Evolutionary conservation across 208 protist genomes (phyloP).

Genomic region (Trypanosoma rangeli): DNA sequence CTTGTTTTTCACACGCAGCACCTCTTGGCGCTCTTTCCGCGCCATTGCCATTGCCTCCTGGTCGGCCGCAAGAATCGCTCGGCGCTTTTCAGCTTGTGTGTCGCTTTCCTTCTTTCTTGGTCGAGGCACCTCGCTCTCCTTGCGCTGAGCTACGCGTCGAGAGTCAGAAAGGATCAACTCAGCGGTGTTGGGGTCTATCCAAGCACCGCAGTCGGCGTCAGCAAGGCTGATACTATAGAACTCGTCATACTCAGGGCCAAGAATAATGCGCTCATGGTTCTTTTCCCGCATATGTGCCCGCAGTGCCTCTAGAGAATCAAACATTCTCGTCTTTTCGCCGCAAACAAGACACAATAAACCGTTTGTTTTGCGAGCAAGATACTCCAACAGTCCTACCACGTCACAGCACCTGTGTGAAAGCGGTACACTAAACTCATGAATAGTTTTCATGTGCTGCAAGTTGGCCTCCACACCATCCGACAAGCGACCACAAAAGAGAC

Average conservation of each 20-base stretch:
- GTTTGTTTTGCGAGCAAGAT: constrained; percentile 87
- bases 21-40: constrained; percentile 65
- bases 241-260: constrained; percentile 81
- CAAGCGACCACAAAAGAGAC: constrained; percentile 78
- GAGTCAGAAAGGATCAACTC: constrained; percentile 40
- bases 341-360: constrained; percentile 89
- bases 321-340: constrained; percentile 75
- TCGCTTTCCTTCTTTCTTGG: constrained; percentile 62
- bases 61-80: constrained; percentile 54
- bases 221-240: constrained; percentile 78
- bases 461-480: constrained; percentile 53
- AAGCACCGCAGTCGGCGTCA: constrained; percentile 41
- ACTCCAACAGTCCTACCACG: constrained; percentile 56
- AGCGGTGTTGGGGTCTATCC: constrained; percentile 31
- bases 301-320: constrained; percentile 70
- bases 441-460: constrained; percentile 50
- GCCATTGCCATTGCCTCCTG: constrained; percentile 57
- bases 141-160: constrained; percentile 40
- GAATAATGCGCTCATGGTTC: constrained; percentile 76
- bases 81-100: constrained; percentile 51
- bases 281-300: constrained; percentile 86
- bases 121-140: constrained; percentile 72
- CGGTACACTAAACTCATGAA: constrained; percentile 82
- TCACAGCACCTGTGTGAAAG: constrained; percentile 67
- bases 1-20: constrained; percentile 52